Conservation (phyloP, 2,329 filamentous ascomycete genomes). For the Fusarium caatingaense region DNA sequence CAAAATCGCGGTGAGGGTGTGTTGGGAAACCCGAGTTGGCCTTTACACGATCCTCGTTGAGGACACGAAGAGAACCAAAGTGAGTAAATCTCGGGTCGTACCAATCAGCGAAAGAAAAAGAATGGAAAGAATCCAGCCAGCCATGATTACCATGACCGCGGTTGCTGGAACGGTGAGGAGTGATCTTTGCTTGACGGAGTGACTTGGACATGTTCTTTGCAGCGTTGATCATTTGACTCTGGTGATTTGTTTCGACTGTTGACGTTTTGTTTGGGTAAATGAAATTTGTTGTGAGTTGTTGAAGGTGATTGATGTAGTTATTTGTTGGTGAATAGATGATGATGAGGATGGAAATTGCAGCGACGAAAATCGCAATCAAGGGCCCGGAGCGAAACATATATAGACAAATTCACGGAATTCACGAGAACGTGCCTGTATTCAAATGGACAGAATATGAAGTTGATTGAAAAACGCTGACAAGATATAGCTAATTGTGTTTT, state of each 20-base stretch:
- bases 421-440: slow-evolving; percentile 42
- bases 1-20: slow-evolving; percentile 85
- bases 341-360: slow-evolving; percentile 54
- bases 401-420: slow-evolving; percentile 44
- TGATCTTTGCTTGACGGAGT: slow-evolving; percentile 76
- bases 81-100: slow-evolving; percentile 74
- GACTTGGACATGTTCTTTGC: slow-evolving; percentile 69
- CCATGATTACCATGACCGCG: slow-evolving; percentile 85
- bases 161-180: slow-evolving; percentile 75
- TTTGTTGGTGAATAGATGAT: slow-evolving; percentile 46
- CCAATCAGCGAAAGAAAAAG: slow-evolving; percentile 82
- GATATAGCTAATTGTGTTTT: slow-evolving; percentile 35
- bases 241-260: slow-evolving; percentile 3
- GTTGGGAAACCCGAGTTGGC: slow-evolving; percentile 82
- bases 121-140: slow-evolving; percentile 90
- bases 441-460: slow-evolving; percentile 30
- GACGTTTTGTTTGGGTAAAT: slow-evolving; percentile 26
- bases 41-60: slow-evolving; percentile 89
- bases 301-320: slow-evolving; percentile 40
- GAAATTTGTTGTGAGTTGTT: slow-evolving; percentile 37
- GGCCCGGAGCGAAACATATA: slow-evolving; percentile 55
- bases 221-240: slow-evolving; percentile 51
- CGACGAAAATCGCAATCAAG: slow-evolving; percentile 51
- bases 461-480: slow-evolving; percentile 46
- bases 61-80: slow-evolving; percentile 82